phyloP scores from a whole-genome alignment of 108 stramenopile species.

The Conticribra weissflogii region DNA sequence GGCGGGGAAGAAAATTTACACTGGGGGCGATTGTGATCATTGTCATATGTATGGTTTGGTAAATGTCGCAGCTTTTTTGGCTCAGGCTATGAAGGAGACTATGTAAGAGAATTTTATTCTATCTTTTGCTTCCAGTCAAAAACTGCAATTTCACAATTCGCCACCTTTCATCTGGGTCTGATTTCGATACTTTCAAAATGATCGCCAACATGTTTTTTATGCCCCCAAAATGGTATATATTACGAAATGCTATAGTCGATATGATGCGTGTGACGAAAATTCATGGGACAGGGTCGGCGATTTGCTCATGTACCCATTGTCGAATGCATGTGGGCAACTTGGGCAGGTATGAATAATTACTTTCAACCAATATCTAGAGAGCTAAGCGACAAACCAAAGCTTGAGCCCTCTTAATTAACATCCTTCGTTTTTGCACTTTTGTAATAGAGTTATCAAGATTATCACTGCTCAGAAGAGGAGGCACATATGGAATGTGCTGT shows the following conservation, averaged over 20 bases:
- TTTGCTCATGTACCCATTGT: constrained; percentile 40
- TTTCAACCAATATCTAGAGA: no score
- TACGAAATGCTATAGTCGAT: constrained; percentile 34
- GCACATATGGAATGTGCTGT: constrained; percentile 55
- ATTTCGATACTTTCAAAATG: no score
- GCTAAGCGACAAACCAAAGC: no score
- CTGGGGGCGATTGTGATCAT: constrained; percentile 36
- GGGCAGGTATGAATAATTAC: no score
- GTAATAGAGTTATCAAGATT: constrained; percentile 34
- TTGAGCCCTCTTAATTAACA: background rate
- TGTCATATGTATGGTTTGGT: constrained; percentile 53
- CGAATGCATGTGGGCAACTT: constrained; percentile 51
- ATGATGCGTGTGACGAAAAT: constrained; percentile 66
- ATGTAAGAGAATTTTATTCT: constrained; percentile 18
- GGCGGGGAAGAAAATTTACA: constrained; percentile 46
- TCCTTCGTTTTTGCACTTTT: background rate
- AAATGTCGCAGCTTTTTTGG: constrained; percentile 52
- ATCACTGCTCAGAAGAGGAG: constrained; percentile 53
- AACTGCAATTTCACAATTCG: no score
- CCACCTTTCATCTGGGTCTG: no score
- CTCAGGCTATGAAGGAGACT: constrained; percentile 62
- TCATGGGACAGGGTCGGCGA: constrained; percentile 54
- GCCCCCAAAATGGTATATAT: constrained; percentile 35
- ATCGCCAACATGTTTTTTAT: constrained; percentile 15
- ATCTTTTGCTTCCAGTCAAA: no score